phyloP scores from a whole-genome alignment of 192 early-diverging fungal species.

The Chytriomyces confervae region DNA sequence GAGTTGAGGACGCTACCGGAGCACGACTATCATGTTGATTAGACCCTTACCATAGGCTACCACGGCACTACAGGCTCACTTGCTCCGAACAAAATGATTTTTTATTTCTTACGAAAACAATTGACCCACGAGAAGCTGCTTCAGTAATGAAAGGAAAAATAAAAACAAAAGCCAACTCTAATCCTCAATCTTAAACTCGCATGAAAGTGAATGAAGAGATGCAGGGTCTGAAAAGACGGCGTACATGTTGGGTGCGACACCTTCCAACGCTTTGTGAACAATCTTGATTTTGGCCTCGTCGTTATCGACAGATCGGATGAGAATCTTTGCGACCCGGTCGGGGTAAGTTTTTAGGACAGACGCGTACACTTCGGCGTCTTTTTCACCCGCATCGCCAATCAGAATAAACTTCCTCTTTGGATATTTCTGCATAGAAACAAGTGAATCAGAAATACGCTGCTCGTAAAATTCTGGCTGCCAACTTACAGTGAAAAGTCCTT shows the following conservation, averaged over 20 bases:
- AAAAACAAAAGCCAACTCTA: no score
- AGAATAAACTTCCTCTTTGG: slow-evolving; percentile 85
- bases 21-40: no score
- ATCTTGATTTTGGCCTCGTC: slow-evolving; percentile 19
- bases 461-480: slow-evolving; percentile 7
- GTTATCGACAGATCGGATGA: slow-evolving; percentile 72
- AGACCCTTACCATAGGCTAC: no score
- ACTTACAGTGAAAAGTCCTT: slow-evolving; percentile 63
- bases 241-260: neutral
- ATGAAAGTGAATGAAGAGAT: slow-evolving; percentile 4
- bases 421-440: slow-evolving; percentile 64
- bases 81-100: no score
- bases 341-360: slow-evolving; percentile 68
- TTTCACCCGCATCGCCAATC: slow-evolving; percentile 90
- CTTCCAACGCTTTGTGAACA: slow-evolving; percentile 17
- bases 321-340: slow-evolving; percentile 78
- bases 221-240: slow-evolving; percentile 16
- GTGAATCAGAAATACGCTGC: neutral
- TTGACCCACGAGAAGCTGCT: no score
- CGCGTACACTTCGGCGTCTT: slow-evolving; percentile 84
- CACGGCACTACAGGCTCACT: no score
- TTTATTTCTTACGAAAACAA: no score
- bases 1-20: no score
- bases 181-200: neutral
- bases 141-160: no score